These are phyloP conservation scores for Gynostemma pentaphyllum DNA, from an alignment of 306 rosid species.

Conservation along the genomic window DNA sequence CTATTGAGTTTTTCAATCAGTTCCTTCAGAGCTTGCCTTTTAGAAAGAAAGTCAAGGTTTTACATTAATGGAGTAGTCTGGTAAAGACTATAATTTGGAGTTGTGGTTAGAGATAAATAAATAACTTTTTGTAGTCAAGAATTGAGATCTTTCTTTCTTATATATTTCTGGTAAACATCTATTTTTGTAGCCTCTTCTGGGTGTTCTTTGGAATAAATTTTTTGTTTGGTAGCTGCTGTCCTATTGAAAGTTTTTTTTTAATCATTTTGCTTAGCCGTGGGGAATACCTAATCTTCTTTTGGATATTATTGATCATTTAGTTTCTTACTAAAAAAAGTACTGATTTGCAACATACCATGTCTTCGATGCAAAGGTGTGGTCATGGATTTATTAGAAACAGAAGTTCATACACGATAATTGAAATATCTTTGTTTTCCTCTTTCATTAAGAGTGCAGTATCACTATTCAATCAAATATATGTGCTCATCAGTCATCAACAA, in stretches of 20 bases:
- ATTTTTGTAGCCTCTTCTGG: not conserved
- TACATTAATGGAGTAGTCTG: not conserved
- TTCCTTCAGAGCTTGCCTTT: not conserved
- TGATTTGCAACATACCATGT: not conserved
- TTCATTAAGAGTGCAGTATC: not conserved
- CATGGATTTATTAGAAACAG: not conserved
- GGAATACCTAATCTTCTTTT: not conserved
- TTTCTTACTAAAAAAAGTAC: not conserved
- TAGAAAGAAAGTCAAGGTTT: not conserved
- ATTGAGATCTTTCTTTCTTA: not conserved
- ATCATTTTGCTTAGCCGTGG: not conserved
- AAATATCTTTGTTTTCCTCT: not conserved
- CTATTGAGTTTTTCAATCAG: not conserved
- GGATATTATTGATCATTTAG: not conserved
- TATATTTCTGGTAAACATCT: not conserved
- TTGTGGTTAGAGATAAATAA: not conserved
- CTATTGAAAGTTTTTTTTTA: not conserved
- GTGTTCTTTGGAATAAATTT: not conserved
- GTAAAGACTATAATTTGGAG: not conserved
- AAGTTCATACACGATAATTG: not conserved
- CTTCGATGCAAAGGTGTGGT: not conserved
- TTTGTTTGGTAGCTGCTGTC: not conserved
- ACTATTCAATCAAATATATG: not conserved
- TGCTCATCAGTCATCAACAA: not conserved
- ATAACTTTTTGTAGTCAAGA: not conserved